phyloP scores from a whole-genome alignment of 1,284 basidiomycete species.

The Blastosporella zonata region DNA sequence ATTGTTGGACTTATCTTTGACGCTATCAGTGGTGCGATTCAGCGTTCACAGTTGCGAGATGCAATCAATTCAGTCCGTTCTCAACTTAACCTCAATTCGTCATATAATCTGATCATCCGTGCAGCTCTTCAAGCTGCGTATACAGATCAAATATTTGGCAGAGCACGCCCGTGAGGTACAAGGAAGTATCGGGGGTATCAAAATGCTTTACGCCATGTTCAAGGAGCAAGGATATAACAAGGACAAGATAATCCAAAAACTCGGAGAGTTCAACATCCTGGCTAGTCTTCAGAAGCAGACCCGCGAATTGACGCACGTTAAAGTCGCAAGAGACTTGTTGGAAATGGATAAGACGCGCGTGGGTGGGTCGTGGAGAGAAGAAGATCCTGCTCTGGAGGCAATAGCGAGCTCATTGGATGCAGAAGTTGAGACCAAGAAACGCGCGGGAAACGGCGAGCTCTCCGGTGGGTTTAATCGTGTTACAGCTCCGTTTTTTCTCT shows the following conservation, averaged over 20 bases:
- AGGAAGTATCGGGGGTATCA: neutral
- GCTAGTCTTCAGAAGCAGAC: neutral
- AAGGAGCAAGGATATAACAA: constrained; percentile 3
- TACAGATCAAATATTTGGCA: neutral
- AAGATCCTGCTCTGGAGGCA: neutral
- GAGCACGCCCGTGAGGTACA: neutral
- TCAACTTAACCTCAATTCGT: neutral
- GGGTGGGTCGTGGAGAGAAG: constrained; percentile 5
- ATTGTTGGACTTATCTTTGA: constrained; percentile 1
- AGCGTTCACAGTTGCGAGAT: constrained; percentile 2
- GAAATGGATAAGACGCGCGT: neutral
- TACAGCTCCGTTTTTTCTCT: too few species aligned
- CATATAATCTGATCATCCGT: neutral
- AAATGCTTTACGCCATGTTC: constrained; percentile 2
- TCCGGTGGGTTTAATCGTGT: neutral
- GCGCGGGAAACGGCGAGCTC: neutral
- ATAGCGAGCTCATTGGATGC: neutral
- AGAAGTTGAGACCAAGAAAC: neutral
- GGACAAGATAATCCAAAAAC: neutral
- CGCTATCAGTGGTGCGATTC: constrained; percentile 1
- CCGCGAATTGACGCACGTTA: neutral
- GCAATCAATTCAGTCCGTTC: constrained; percentile 1
- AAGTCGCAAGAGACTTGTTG: neutral
- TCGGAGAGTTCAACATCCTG: neutral
- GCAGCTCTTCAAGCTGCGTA: constrained; percentile 2